Conservation (phyloP, 2,329 filamentous ascomycete species). For the Penicillium sp. region DNA sequence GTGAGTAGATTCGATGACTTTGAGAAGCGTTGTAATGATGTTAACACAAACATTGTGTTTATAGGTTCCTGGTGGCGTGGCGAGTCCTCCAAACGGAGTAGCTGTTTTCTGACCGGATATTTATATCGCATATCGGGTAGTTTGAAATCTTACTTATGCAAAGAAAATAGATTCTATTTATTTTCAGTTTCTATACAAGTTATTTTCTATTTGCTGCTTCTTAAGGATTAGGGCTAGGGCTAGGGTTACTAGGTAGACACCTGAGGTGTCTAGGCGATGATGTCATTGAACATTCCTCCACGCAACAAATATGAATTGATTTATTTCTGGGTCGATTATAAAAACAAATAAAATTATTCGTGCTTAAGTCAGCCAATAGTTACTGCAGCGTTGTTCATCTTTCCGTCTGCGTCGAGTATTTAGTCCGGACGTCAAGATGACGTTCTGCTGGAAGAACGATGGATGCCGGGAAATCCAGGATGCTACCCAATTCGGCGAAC, state of each 20-base stretch:
- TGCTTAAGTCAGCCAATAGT: no score
- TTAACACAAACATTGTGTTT: not conserved
- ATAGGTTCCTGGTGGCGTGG: not conserved
- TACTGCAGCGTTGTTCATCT: not conserved
- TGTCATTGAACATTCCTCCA: not conserved
- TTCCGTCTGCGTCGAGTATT: not conserved
- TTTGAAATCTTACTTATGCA: no score
- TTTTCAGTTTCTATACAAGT: no score
- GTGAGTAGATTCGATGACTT: conserved; percentile 19
- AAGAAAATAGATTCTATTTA: no score
- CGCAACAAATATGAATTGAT: not conserved
- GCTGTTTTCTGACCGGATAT: not conserved
- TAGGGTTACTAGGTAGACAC: no score
- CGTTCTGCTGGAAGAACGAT: no score
- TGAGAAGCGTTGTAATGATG: not conserved
- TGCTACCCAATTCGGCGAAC: not conserved
- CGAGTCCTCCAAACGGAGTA: not conserved
- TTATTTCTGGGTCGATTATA: no score
- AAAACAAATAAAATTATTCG: no score
- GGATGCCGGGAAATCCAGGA: not conserved
- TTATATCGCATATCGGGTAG: no score
- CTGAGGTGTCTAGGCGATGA: not conserved
- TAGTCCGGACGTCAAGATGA: not conserved
- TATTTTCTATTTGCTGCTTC: no score
- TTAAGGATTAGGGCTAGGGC: not conserved